phyloP scores from a whole-genome alignment of 805 yeast genomes.

The Tetrapisispora pingtungensis region DNA sequence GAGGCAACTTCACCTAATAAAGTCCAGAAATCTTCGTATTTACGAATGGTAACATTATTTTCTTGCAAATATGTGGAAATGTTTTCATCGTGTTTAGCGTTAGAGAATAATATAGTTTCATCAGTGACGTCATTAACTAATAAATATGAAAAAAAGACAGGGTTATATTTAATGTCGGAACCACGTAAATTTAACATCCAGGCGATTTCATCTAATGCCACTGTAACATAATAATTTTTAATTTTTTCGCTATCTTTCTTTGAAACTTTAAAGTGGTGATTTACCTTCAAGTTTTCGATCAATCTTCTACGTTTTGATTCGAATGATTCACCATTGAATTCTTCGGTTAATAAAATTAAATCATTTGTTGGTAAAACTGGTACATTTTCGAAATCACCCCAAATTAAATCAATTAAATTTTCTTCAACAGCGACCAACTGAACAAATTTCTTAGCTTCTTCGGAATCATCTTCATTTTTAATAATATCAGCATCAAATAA shows the following conservation, averaged over 20 bases:
- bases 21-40: conserved; percentile 50
- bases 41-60: conserved; percentile 38
- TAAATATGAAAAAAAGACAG: conserved; percentile 67
- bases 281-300: conserved; percentile 26
- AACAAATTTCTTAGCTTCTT: conserved; percentile 29
- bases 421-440: conserved; percentile 41
- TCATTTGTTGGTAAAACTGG: conserved; percentile 49
- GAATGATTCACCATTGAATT: conserved; percentile 58
- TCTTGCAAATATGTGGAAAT: conserved; percentile 33
- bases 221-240: conserved; percentile 42
- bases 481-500: conserved; percentile 8
- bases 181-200: conserved; percentile 86
- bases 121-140: conserved; percentile 34
- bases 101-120: conserved; percentile 43
- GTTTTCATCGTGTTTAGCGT: conserved; percentile 34
- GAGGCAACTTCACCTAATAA: conserved; percentile 33
- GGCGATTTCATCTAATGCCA: conserved; percentile 81
- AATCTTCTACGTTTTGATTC: conserved; percentile 47
- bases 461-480: conserved; percentile 5
- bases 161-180: conserved; percentile 72
- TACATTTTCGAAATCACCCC: conserved; percentile 54
- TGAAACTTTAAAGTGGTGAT: neutral
- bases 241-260: neutral
- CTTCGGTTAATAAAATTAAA: conserved; percentile 40
- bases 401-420: conserved; percentile 67